These are phyloP conservation scores for Rhododendron ferrugineum DNA, from an alignment of 148 eudicot genomes.

Conservation along the genomic window DNA sequence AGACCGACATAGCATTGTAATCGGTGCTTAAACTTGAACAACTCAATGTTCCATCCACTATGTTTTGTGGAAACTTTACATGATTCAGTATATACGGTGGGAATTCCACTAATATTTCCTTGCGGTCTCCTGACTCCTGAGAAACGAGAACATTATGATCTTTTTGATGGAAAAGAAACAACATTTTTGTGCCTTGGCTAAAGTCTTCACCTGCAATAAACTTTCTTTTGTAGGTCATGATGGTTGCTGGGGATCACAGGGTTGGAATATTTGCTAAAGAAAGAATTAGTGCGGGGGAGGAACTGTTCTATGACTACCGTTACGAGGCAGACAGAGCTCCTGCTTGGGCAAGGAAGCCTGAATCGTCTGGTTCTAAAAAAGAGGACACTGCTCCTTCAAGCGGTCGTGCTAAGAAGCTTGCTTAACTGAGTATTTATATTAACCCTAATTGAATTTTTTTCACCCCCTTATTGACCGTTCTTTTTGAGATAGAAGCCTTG, in stretches of 20 bases:
- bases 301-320: conserved; percentile 89
- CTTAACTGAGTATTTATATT: conserved; percentile 21
- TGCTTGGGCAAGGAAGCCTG: conserved; percentile 96
- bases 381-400: conserved; percentile 68
- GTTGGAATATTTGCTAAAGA: conserved; percentile 99
- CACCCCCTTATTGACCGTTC: neutral
- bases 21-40: neutral
- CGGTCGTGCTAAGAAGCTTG: conserved; percentile 90
- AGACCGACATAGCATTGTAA: neutral
- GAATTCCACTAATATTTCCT: neutral
- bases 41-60: neutral
- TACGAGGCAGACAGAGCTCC: conserved; percentile 90
- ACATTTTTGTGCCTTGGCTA: neutral
- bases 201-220: neutral
- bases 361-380: conserved; percentile 68
- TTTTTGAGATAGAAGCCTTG: conserved; percentile 10
- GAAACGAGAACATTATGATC: too few relatives aligned
- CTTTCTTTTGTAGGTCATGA: conserved; percentile 57
- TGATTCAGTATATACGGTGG: neutral
- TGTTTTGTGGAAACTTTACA: neutral
- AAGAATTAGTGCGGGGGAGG: conserved; percentile 78
- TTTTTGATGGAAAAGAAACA: neutral
- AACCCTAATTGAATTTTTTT: neutral
- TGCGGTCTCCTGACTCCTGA: neutral
- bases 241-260: conserved; percentile 97